Base-by-base conservation (phyloP, 768 basidiomycete species). In the Suillus tomentosus region DNA sequence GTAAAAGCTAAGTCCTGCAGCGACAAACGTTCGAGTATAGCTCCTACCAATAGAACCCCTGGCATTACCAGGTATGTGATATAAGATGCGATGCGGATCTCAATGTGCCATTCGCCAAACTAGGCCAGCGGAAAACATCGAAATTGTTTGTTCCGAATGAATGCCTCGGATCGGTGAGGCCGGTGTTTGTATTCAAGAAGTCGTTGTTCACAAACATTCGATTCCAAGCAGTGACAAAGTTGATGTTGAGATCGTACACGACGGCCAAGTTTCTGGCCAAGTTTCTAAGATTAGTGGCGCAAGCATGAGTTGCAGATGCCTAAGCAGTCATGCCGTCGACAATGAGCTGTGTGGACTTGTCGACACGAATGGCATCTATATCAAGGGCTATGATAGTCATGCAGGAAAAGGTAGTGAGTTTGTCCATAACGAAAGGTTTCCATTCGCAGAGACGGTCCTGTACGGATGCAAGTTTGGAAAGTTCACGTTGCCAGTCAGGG, bases 371-470 rank as follows among this genome's bases (percentile, higher is more conserved):
- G 63, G 87, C 95, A 73, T 97, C 95, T 69, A 97, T 81, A 71
- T 96, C 95, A 57, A 96, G 85, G 0, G 95, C 90, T 48, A 86
- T 86, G 77, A 97, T 92, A 37, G 88, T 86, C 82, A 97, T 84
- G 80, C 95, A 96, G 2, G 91, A 83, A 73, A 95, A 95, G 39
- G 80, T 78, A 66, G 87, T 80, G 58, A 97, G 86, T 77, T 90
- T 92, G 11, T 81, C 83, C 84, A 91, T 88, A 60, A 95, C 94
- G 1, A 79, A 72, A 0, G 92, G 87, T 27, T 87, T 85, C 95
- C 95, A 97, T 80, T 97, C 95, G 54, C 95, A 85, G 45, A 96
- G 86, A 84, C 95, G 92, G 75, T 97, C 95, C 73, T 97, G 95
- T 4, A 96, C 95, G 63, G 95, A 96, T 43, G 95, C 94, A 76